Percentiles rank a stretch among this genome's conserved stretches.
Conservation (phyloP, 2,329 filamentous ascomycete genomes). For the Magnaporthiopsis rhizophila region DNA sequence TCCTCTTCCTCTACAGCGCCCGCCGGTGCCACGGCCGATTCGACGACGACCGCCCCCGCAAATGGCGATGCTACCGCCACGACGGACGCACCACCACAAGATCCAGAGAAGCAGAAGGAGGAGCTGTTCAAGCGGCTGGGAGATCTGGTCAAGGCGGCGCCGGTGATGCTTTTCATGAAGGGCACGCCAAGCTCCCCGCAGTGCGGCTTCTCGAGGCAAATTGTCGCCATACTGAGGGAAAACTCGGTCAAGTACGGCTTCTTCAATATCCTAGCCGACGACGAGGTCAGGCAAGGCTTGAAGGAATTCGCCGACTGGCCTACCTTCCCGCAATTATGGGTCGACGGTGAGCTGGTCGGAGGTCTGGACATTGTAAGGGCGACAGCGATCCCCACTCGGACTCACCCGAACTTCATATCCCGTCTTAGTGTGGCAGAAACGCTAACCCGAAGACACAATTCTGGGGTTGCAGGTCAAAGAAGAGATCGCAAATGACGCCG, state of each 20-base stretch:
- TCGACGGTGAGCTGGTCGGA: constrained; percentile 82
- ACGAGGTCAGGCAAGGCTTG: constrained; percentile 90
- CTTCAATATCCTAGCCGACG: constrained; percentile 97
- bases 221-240: constrained; percentile 80
- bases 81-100: constrained; percentile 21
- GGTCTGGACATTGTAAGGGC: constrained; percentile 90
- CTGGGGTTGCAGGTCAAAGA: constrained; percentile 67
- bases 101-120: constrained; percentile 62
- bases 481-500: constrained; percentile 73
- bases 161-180: constrained; percentile 99
- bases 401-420: not conserved
- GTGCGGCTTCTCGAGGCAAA: constrained; percentile 89
- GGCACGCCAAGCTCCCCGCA: constrained; percentile 93
- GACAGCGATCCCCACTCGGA: not conserved
- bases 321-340: constrained; percentile 92
- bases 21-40: constrained; percentile 28
- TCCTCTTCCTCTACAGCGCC: not conserved
- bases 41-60: constrained; percentile 24
- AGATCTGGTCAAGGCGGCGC: constrained; percentile 87
- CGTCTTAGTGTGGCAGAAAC: constrained; percentile 5
- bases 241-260: constrained; percentile 93
- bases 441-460: not conserved
- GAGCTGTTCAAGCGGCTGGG: constrained; percentile 73
- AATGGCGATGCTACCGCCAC: constrained; percentile 27
- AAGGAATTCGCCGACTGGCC: constrained; percentile 99